Percentiles rank a stretch among this genome's conserved stretches.
phyloP scores from a whole-genome alignment of 176 grass and related monocot species.

The Cenchrus fungigraminus region DNA sequence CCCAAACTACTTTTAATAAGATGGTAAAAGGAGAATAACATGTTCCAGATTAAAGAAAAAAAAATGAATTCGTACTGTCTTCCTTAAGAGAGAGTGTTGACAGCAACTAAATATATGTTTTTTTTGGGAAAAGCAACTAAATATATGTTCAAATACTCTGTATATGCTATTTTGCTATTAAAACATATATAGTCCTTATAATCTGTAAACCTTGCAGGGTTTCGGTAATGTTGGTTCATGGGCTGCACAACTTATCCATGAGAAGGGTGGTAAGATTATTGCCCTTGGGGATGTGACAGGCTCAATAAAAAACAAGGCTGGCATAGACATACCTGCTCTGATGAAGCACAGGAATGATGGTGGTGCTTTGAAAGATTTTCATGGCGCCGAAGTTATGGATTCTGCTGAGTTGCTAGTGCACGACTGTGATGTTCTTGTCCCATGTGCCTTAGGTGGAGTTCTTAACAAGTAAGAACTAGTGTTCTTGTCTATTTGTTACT shows the following conservation, averaged over 20 bases:
- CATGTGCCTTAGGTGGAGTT: conserved; percentile 87
- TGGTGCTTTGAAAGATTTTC: conserved; percentile 67
- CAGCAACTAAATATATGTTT: not conserved
- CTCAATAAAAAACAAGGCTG: conserved; percentile 68
- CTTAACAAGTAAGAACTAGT: conserved; percentile 66
- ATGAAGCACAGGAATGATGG: conserved; percentile 64
- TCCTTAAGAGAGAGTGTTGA: not conserved
- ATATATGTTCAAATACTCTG: not conserved
- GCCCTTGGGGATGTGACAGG: conserved; percentile 85
- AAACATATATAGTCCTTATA: not conserved
- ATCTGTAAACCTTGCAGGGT: conserved; percentile 57
- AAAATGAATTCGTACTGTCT: not conserved
- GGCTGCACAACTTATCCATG: conserved; percentile 79
- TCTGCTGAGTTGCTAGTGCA: conserved; percentile 67
- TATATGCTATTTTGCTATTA: not conserved
- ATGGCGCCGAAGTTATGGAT: conserved; percentile 69
- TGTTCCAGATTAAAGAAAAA: not conserved
- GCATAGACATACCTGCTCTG: conserved; percentile 79
- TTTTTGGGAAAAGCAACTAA: not conserved
- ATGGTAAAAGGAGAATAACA: not conserved
- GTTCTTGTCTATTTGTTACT: conserved; percentile 10
- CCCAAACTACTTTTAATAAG: not conserved
- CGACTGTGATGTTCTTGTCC: conserved; percentile 92
- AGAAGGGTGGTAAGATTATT: conserved; percentile 89
- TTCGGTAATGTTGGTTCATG: conserved; percentile 99